These are phyloP conservation scores for Globisporangium irregulare DNA, from an alignment of 352 stramenopile genomes.

Conservation along the genomic window DNA sequence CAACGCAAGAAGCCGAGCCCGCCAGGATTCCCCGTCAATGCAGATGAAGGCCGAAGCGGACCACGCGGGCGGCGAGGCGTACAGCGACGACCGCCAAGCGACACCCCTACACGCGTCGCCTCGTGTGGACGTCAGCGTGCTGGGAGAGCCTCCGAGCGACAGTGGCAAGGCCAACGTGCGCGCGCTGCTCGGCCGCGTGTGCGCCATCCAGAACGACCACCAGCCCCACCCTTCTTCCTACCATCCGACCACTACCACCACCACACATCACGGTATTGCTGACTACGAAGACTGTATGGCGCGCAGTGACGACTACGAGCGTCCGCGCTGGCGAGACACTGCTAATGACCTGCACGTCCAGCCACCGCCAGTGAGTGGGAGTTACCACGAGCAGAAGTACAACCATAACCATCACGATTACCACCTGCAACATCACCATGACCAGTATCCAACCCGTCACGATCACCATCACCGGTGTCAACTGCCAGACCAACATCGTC, in stretches of 20 bases:
- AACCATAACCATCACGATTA: background rate
- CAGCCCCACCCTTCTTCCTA: constrained; percentile 16
- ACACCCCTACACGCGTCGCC: too few species aligned
- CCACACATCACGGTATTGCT: constrained; percentile 3
- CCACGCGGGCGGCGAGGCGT: background rate
- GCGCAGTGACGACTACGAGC: background rate
- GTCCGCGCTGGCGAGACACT: background rate
- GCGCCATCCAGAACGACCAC: constrained; percentile 6
- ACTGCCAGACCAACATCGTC: background rate
- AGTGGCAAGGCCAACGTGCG: constrained; percentile 29
- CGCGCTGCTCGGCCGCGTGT: constrained; percentile 40
- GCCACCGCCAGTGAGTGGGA: background rate
- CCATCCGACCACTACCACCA: constrained; percentile 18
- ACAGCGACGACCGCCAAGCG: background rate
- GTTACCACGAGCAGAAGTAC: background rate
- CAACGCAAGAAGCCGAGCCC: background rate
- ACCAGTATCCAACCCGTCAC: background rate
- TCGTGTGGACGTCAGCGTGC: constrained; percentile 7
- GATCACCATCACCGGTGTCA: background rate
- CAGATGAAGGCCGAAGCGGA: constrained; percentile 10
- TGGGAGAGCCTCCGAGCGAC: constrained; percentile 4
- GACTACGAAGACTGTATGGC: background rate
- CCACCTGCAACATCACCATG: background rate
- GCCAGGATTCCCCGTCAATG: background rate
- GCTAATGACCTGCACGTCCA: background rate